Base-by-base conservation (phyloP, 2,329 filamentous ascomycete species). In the Hirsutella minnesotensis region DNA sequence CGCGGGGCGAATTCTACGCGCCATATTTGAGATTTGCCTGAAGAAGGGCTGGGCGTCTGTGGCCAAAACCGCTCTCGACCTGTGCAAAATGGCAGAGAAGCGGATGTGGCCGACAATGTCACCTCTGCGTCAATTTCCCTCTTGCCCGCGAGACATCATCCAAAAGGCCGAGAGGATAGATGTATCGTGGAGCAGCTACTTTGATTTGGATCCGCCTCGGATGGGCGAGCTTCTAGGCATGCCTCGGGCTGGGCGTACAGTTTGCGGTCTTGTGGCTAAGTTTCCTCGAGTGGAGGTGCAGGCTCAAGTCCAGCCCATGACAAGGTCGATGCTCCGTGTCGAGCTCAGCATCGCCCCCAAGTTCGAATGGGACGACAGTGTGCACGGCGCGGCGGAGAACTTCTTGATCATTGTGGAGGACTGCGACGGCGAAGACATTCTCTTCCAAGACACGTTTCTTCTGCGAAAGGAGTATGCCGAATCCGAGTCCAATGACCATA, bases 71-170 rank as follows among this genome's bases (percentile, higher is more conserved):
- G 89, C 92, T 1, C 70, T 98, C 35, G 86, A 95, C 54, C 74
- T 98, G 42, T 98, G 94, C 68, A 98, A 98, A 68, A 96, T 95
- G 87, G 92, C 90, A 0, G 92, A 98, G 69, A 95, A 95, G 72
- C 78, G 94, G 40, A 98, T 98, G 94, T 98, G 92, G 92, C 89
- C 90, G 13, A 96, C 90, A 5, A 98, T 96, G 92, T 86, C 87
- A 31, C 92, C 94, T 10, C 71, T 98, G 27, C 79, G 92, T 42
- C 92, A 98, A 56, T 98, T 98, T 57, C 77, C 83, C 3, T 68
- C 70, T 33, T 95, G 88, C 56, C 80, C 89, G 3, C 72, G 79
- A 34, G 90, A 96, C 45, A 86, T 96, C 42, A 70, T 96, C 39
- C 81, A 86, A 51, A 96, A 96, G 65, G 83, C 89, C 3, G 92